A percentile compares a stretch with the other conserved stretches of the same genome.
Evolutionary conservation across 192 early-diverging fungal genomes (phyloP).

Genomic region (Endogone sp.): DNA sequence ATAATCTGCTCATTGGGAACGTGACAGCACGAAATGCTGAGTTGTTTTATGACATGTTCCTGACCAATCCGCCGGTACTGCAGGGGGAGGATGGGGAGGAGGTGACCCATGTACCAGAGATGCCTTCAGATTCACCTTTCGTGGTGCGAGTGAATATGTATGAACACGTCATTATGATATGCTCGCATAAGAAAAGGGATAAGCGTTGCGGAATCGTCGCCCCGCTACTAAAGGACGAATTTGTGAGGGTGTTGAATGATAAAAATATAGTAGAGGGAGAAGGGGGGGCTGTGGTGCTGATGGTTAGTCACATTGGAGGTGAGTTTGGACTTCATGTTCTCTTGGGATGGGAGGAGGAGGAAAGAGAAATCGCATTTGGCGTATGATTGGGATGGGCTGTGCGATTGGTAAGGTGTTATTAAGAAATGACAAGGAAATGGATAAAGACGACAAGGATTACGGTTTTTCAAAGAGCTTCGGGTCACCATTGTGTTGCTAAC

Average conservation of each 20-base stretch:
- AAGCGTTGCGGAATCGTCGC: constrained; percentile 55
- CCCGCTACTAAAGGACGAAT: constrained; percentile 45
- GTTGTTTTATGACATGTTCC: constrained; percentile 42
- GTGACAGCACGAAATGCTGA: constrained; percentile 35
- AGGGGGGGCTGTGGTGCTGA: constrained; percentile 34
- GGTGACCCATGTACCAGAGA: no score
- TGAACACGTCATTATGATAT: constrained; percentile 45
- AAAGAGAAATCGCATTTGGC: no score
- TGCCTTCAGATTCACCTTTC: constrained; percentile 17
- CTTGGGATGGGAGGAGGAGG: no score
- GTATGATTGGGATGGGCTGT: no score
- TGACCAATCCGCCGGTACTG: constrained; percentile 22
- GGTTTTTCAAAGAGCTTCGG: no score
- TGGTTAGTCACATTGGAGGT: constrained; percentile 57
- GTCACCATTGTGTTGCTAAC: no score
- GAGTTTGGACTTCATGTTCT: no score
- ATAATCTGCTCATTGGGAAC: constrained; percentile 49
- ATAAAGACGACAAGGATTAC: no score
- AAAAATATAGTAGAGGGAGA: constrained; percentile 46
- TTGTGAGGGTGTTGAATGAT: constrained; percentile 37
- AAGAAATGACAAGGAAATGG: no score
- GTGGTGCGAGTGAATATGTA: constrained; percentile 31
- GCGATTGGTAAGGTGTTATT: no score
- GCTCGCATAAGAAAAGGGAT: constrained; percentile 53
- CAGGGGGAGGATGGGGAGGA: no score